Percentiles rank a stretch among this genome's conserved stretches.
These are phyloP conservation scores for Phytophthora kernoviae DNA, from an alignment of 352 stramenopile genomes.

Conservation along the genomic window DNA sequence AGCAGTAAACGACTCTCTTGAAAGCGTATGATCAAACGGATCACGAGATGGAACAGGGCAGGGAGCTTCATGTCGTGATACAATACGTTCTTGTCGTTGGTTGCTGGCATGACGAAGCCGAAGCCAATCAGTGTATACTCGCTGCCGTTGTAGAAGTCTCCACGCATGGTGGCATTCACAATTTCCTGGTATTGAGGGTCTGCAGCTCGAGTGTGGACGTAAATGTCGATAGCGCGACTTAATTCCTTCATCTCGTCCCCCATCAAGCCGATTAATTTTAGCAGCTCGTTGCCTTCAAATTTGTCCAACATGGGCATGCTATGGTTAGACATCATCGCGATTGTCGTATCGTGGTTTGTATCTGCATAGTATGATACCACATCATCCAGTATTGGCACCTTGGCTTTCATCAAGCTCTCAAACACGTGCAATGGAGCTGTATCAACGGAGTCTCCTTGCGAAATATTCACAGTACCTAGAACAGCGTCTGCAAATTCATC, in stretches of 20 bases:
- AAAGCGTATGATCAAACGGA: slow-evolving; percentile 57
- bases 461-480: slow-evolving; percentile 45
- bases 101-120: slow-evolving; percentile 56
- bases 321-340: slow-evolving; percentile 30
- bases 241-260: slow-evolving; percentile 30
- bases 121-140: slow-evolving; percentile 63
- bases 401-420: slow-evolving; percentile 31
- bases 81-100: slow-evolving; percentile 60
- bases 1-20: slow-evolving; percentile 67
- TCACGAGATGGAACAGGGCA: slow-evolving; percentile 53
- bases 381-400: slow-evolving; percentile 33
- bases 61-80: slow-evolving; percentile 61
- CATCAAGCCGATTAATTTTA: slow-evolving; percentile 33
- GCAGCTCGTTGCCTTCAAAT: slow-evolving; percentile 42
- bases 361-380: slow-evolving; percentile 48
- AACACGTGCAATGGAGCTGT: slow-evolving; percentile 39
- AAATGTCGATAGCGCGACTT: slow-evolving; percentile 30
- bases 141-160: slow-evolving; percentile 53
- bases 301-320: slow-evolving; percentile 29
- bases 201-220: slow-evolving; percentile 33
- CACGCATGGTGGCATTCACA: slow-evolving; percentile 35
- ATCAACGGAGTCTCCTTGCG: slow-evolving; percentile 18
- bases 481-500: slow-evolving; percentile 66
- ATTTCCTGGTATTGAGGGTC: slow-evolving; percentile 43
- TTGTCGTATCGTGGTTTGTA: slow-evolving; percentile 34